phyloP scores from a whole-genome alignment of 2,329 filamentous ascomycete genomes.

The Aureobasidium sp. region DNA sequence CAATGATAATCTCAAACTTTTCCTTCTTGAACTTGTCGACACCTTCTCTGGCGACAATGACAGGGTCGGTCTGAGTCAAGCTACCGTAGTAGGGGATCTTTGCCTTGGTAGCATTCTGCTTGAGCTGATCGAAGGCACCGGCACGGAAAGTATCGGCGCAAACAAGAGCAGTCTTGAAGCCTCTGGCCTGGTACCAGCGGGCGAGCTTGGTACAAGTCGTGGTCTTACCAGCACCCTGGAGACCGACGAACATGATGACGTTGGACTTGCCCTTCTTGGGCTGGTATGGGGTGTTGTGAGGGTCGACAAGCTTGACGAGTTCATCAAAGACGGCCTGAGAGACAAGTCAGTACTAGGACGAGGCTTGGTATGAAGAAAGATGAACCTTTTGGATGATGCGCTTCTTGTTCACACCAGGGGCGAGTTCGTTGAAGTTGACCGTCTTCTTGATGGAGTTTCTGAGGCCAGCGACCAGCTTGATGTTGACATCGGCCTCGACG shows the following conservation, averaged over 20 bases:
- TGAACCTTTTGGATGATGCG: slow-evolving; percentile 78
- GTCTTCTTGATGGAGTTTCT: slow-evolving; percentile 84
- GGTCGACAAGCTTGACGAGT: slow-evolving; percentile 89
- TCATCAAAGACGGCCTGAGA: slow-evolving; percentile 77
- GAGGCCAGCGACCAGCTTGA: slow-evolving; percentile 81
- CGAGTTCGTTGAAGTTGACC: slow-evolving; percentile 92
- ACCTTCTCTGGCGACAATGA: slow-evolving; percentile 86
- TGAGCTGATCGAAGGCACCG: slow-evolving; percentile 95
- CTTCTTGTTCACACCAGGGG: slow-evolving; percentile 93
- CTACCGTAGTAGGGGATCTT: slow-evolving; percentile 99
- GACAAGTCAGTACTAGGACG: slow-evolving; percentile 3
- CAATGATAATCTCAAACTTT: slow-evolving; percentile 94
- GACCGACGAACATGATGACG: slow-evolving; percentile 98
- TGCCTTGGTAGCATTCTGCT: slow-evolving; percentile 97
- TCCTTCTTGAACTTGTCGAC: slow-evolving; percentile 99
- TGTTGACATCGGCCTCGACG: slow-evolving; percentile 94
- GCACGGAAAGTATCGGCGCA: slow-evolving; percentile 98
- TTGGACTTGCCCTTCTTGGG: slow-evolving; percentile 94
- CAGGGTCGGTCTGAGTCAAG: slow-evolving; percentile 90
- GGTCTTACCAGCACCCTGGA: slow-evolving; percentile 96
- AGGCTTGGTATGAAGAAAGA: neutral
- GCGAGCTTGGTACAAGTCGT: slow-evolving; percentile 97
- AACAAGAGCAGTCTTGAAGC: slow-evolving; percentile 87
- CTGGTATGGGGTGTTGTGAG: slow-evolving; percentile 90
- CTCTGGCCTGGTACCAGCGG: slow-evolving; percentile 84